These are phyloP conservation scores for Fragaria ananassa DNA, from an alignment of 306 rosid genomes.

Conservation along the genomic window DNA sequence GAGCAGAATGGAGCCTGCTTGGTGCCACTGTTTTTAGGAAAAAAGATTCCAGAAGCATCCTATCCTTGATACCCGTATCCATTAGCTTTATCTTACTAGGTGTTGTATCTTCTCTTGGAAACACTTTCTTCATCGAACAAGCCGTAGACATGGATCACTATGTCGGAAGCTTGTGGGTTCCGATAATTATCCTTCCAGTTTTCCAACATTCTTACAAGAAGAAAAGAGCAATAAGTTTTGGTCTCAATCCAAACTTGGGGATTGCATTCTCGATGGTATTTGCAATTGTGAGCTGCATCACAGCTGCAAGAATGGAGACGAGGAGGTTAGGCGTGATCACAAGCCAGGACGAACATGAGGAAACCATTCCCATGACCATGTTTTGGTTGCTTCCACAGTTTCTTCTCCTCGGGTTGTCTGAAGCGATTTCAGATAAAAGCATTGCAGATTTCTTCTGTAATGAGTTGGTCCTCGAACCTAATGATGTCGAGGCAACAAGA, in stretches of 20 bases:
- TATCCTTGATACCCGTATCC: too few species aligned
- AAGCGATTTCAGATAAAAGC: neutral
- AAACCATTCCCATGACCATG: neutral
- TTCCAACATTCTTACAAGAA: neutral
- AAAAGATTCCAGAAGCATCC: neutral
- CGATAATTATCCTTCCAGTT: neutral
- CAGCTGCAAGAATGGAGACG: neutral
- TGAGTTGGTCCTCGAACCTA: neutral
- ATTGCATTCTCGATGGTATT: neutral
- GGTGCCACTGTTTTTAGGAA: neutral
- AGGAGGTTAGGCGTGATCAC: neutral
- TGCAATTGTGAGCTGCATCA: neutral
- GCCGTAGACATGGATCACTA: neutral
- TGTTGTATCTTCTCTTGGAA: neutral
- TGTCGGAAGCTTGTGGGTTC: neutral
- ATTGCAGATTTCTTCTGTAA: neutral
- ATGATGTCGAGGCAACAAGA: neutral
- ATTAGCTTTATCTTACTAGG: neutral
- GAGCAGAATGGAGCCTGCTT: neutral
- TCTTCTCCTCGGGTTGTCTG: neutral
- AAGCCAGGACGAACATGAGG: neutral
- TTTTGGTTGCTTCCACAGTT: neutral
- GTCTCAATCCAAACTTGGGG: neutral
- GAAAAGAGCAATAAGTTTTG: neutral
- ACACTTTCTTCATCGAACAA: neutral